Base-by-base conservation (phyloP, 169 alveolate genomes). In the Theileria equi region DNA sequence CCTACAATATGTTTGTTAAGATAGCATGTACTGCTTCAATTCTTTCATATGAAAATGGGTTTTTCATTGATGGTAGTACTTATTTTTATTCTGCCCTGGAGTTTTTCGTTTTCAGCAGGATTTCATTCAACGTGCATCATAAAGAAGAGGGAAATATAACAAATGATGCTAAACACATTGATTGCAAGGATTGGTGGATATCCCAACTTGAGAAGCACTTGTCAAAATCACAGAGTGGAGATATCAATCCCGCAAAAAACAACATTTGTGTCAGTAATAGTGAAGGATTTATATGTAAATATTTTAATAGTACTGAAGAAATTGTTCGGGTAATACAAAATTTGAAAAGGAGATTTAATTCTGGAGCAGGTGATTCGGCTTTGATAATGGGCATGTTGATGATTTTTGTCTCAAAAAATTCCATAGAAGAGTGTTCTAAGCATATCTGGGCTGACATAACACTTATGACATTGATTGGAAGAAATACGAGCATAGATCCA, bases 381-480 rank as follows among this genome's bases (percentile, higher is more conserved):
- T 29, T 23, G 21, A 68, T 62, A n/a, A 53, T 73, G 67, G 83
- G 67, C 3, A 55, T 53, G 6, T 13, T 73, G 17, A 49, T 73
- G 83, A 13, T 73, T 54, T 57, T 73, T 25, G 23, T 53, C 2
- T 73, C 83, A 5, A 44, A 31, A 4, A 45, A 17, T 26, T 70
- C 81, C 23, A 58, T 47, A 16, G 47, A 23, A 21, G 83, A 73
- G 52, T 63, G 72, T 26, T 57, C 83, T 5, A 73, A 52, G 71
- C 23, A 26, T 10, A 17, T 73, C 26, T 73, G 83, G 83, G 49
- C 78, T 11, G 71, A 73, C 53, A 47, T 50, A 25, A 21, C 43
- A 26, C 69, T 73, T 36, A 73, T 73, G 78, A 23, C 52, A n/a
- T 53, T 73, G 32, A 29, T 73, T 21, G 83, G 83, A 7, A 21